Evolutionary conservation across 257 asterid species (phyloP).

Genomic region (Capsicum chinense): DNA sequence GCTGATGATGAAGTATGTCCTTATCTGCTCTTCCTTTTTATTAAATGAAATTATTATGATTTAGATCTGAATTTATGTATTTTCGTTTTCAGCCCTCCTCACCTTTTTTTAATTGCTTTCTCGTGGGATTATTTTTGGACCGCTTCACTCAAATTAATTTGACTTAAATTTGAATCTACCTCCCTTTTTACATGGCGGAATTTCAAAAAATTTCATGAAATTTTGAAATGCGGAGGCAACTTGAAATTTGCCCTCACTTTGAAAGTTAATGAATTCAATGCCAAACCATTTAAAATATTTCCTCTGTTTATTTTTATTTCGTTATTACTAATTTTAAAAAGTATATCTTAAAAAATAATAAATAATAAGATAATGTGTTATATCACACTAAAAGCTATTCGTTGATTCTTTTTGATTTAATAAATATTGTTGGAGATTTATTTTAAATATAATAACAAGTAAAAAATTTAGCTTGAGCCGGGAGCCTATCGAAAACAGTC

Average conservation of each 20-base stretch:
- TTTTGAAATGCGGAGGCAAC: neutral
- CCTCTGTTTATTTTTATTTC: too few species aligned
- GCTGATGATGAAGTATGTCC: neutral
- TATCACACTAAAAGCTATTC: too few species aligned
- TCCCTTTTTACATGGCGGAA: neutral
- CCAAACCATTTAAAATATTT: too few species aligned
- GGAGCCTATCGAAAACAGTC: too few species aligned
- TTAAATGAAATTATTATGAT: neutral
- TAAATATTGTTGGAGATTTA: too few species aligned
- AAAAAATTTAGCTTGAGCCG: too few species aligned
- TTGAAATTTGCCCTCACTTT: neutral
- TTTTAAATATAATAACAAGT: too few species aligned
- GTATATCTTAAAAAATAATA: too few species aligned
- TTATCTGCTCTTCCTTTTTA: neutral
- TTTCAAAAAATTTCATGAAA: neutral
- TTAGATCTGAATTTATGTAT: constrained; percentile 20
- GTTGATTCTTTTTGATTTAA: too few species aligned
- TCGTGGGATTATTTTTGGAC: neutral
- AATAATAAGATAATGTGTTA: too few species aligned
- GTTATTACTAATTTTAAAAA: too few species aligned
- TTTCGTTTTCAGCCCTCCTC: constrained; percentile 4
- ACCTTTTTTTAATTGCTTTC: constrained; percentile 16
- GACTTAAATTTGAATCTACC: neutral
- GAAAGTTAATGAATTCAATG: neutral
- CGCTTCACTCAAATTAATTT: neutral